Evolutionary conservation across 441 rosid genomes (phyloP).

Genomic region (Euphorbia schlechtendalii): DNA sequence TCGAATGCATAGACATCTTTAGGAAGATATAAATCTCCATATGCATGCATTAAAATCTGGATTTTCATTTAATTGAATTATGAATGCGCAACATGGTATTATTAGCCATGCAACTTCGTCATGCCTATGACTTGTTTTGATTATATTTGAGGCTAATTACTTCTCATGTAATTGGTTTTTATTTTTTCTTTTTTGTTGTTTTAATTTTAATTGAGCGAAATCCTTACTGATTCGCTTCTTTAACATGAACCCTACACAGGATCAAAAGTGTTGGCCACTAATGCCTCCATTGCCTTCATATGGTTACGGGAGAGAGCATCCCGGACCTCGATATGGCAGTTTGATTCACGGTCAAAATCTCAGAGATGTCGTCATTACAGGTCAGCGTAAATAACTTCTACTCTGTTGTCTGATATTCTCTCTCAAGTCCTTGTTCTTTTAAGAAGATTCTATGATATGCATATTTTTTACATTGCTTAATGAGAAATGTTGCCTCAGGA

Average conservation of each 20-base stretch:
- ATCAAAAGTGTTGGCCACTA: constrained; percentile 76
- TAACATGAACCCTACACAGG: constrained; percentile 36
- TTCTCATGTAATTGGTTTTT: neutral
- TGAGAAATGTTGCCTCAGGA: neutral
- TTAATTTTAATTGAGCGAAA: constrained; percentile 2
- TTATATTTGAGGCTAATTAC: neutral
- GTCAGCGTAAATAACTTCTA: constrained; percentile 24
- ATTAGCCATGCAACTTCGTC: neutral
- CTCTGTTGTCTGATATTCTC: neutral
- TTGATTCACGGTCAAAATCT: constrained; percentile 95
- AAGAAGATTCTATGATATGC: no score
- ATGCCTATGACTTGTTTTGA: constrained; percentile 3
- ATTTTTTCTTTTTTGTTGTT: neutral
- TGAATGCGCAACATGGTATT: neutral
- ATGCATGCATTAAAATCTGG: neutral
- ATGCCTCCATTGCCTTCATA: constrained; percentile 95
- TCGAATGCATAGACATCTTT: neutral
- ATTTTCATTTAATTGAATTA: neutral
- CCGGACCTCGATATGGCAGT: constrained; percentile 90
- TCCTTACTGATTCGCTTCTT: neutral
- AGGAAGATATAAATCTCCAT: neutral
- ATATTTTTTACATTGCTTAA: neutral
- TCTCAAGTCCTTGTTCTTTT: no score
- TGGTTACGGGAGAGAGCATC: constrained; percentile 86
- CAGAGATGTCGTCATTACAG: constrained; percentile 82